Base-by-base conservation (phyloP, 2,329 filamentous ascomycete genomes). In the Aspergillus sp. region DNA sequence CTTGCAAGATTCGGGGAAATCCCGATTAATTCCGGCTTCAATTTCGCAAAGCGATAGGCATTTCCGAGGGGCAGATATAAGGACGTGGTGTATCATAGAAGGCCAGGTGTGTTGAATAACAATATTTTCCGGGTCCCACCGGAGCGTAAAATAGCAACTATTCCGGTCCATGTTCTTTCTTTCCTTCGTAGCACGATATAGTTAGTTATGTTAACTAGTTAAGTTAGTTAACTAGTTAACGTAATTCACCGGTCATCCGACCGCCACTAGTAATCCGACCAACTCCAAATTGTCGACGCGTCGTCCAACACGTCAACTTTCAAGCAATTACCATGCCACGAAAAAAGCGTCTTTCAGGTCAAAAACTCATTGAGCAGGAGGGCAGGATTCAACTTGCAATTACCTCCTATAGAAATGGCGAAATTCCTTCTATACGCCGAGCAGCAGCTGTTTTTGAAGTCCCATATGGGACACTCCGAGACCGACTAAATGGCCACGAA, bases 261-360 rank as follows among this genome's bases (percentile, higher is more conserved):
- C 34, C 34, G 34, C 34, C 34, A 39, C 34, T 39, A 39, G 34
- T 39, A 39, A 39, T 39, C 34, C 34, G 34, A 39, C 34, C 34
- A 39, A 39, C 34, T 39, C 34, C 34, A 24, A 24, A 24, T 24
- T 24, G 24, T 24, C 24, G 24, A 24, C 24, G 24, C 24, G 24
- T 24, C 24, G 24, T 24, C 24, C 6, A 30, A 47, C 15, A 11
- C n/a, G 30, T 15, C 24, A 49, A 39, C n/a, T 61, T 52, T 52
- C 56, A 54, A 51, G 22, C 50, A 54, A 42, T 40, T 41, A 54
- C 41, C 40, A 54, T 58, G 56, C 51, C 56, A 40, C 56, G 45
- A 46, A 51, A 40, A 47, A 13, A 8, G 20, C 22, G 30, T 41
- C 51, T 51, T 46, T 37, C 30, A 17, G 15, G 8, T 53, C 51